Base-by-base conservation (phyloP, 2,329 filamentous ascomycete species). In the Monosporascus ibericus region DNA sequence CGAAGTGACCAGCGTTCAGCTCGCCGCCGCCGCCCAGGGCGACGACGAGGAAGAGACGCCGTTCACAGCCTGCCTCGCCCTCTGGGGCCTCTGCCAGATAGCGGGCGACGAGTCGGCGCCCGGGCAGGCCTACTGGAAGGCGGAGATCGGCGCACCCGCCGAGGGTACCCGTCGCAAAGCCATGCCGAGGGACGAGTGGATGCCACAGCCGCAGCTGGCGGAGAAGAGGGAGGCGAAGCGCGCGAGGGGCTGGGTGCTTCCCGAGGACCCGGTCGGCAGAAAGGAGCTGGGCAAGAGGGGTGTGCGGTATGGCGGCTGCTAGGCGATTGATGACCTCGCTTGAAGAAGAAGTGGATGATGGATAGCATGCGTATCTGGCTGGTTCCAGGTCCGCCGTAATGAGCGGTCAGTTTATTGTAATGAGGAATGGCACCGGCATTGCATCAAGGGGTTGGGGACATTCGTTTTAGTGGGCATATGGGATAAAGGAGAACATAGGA, bases 141-240 rank as follows among this genome's bases (percentile, higher is more conserved):
- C 83, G 54, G 86, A 90, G 60, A 87, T 91, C 58, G 88, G 88
- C 0, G 86, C 85, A 0, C 87, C 88, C 0, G 86, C 85, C 11
- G 87, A 89, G 59, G 79, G 86, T 38, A 88, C 86, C 1, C 73
- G 88, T 38, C 77, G 85, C 64, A 88, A 88, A 74, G 83, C 84
- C 49, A 71, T 85, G 25, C 75, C 83, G n/a, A 77, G 86, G 42
- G 88, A 92, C 68, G 71, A 72, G 22, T 91, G 88, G 88, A 90
- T 92, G 71, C 87, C 88, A 9, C 83, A 76, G 72, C 84, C 82
- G 48, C 88, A 85, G 74, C 76, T 82, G 60, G 85, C 78, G 34
- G 87, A 88, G 80, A 94, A 88, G 84, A 74, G 82, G 53, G 85
- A 88, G 70, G 85, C 86, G 20, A 91, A 90, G 80, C 72, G 86